Evolutionary conservation across 192 early-diverging fungal species (phyloP).

Genomic region (Entomortierella lignicola): DNA sequence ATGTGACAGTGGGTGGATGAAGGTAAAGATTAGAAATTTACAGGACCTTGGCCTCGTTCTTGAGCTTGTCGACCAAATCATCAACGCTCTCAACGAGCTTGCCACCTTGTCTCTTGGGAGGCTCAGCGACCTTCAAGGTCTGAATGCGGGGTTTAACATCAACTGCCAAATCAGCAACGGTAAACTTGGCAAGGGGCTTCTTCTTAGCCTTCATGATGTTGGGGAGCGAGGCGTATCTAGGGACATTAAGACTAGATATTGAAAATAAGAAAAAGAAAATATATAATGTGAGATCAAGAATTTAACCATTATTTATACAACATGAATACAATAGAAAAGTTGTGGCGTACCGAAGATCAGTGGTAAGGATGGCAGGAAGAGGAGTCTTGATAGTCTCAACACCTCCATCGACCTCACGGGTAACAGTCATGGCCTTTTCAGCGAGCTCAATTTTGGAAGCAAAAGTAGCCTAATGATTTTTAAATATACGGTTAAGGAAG

Average conservation of each 20-base stretch:
- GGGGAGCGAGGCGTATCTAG: conserved; percentile 94
- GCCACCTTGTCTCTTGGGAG: conserved; percentile 92
- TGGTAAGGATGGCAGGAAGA: conserved; percentile 94
- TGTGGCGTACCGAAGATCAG: conserved; percentile 83
- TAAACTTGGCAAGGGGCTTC: conserved; percentile 88
- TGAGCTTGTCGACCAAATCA: conserved; percentile 91
- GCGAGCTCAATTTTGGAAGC: conserved; percentile 93
- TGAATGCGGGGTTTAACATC: conserved; percentile 87
- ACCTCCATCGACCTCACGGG: conserved; percentile 98
- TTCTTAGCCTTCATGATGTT: conserved; percentile 99
- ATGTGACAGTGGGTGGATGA: too few relatives aligned
- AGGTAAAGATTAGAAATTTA: conserved; percentile 8
- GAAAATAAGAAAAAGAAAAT: conserved; percentile 30
- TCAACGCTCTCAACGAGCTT: conserved; percentile 93
- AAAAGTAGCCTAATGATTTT: conserved; percentile 83
- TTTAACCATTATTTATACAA: not conserved
- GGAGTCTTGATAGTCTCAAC: conserved; percentile 87
- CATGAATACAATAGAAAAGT: not conserved
- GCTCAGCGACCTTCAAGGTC: conserved; percentile 92
- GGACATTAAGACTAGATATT: conserved; percentile 84
- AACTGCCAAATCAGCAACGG: conserved; percentile 83
- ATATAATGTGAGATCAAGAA: conserved; percentile 12
- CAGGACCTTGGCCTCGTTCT: conserved; percentile 60
- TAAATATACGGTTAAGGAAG: not conserved
- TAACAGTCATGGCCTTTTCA: conserved; percentile 78